A percentile compares a stretch with the other conserved stretches of the same genome.
These are phyloP conservation scores for Sclerotinia nivalis DNA, from an alignment of 2,329 filamentous ascomycete genomes.

Conservation along the genomic window DNA sequence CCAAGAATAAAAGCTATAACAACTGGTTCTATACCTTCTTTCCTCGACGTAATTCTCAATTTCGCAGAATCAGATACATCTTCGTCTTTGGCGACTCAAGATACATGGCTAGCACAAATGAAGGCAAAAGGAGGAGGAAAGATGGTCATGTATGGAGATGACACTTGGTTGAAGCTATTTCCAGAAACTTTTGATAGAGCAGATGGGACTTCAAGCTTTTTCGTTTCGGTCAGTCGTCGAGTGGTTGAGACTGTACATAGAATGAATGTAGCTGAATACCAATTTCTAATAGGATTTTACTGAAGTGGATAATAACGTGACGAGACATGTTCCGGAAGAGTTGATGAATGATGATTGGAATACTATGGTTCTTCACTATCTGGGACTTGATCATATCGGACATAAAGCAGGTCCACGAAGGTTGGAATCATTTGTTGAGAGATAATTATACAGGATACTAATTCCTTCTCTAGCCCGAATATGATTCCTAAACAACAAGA, in stretches of 20 bases:
- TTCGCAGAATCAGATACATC: conserved; percentile 92
- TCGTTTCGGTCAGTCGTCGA: conserved; percentile 75
- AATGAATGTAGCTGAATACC: conserved; percentile 35
- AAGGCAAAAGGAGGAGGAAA: conserved; percentile 71
- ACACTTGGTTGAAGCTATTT: conserved; percentile 98
- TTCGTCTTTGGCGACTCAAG: conserved; percentile 82
- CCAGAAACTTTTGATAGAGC: conserved; percentile 81
- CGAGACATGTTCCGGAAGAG: conserved; percentile 79
- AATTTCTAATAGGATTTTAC: conserved; percentile 74
- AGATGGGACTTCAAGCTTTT: conserved; percentile 97
- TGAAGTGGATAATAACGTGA: conserved; percentile 97
- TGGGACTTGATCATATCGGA: conserved; percentile 95
- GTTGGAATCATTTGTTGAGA: conserved; percentile 45
- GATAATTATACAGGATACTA: conserved; percentile 23
- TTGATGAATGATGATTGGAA: conserved; percentile 81
- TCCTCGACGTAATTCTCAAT: conserved; percentile 94
- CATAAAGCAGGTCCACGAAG: conserved; percentile 90
- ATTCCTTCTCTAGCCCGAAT: conserved; percentile 60
- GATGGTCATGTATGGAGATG: conserved; percentile 93
- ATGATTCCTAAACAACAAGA: conserved; percentile 93
- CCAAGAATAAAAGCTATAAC: conserved; percentile 96
- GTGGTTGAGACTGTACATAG: conserved; percentile 33
- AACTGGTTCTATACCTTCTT: conserved; percentile 96
- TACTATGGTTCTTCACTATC: conserved; percentile 90
- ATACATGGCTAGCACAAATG: conserved; percentile 95